Percentiles rank a stretch among this genome's conserved stretches.
phyloP scores from a whole-genome alignment of 2,329 filamentous ascomycete species.

The Ceratocystiopsis sp. region DNA sequence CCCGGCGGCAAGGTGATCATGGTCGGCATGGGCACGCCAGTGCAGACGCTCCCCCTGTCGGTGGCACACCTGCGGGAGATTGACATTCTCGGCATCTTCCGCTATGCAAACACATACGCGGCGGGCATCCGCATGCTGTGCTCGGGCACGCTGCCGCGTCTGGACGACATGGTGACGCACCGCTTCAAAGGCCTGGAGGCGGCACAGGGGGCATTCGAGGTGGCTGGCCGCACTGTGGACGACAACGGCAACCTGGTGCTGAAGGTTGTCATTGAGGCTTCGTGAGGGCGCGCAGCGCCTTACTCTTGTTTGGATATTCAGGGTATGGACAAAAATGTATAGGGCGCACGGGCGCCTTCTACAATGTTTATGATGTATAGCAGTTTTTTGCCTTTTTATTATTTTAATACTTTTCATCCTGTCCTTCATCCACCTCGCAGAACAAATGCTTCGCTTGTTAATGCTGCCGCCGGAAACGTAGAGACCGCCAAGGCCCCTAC shows the following conservation, averaged over 20 bases:
- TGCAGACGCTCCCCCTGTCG: constrained; percentile 57
- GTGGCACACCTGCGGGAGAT: constrained; percentile 59
- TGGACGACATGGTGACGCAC: constrained; percentile 60
- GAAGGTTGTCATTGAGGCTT: constrained; percentile 46
- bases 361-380: too few species aligned
- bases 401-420: too few species aligned
- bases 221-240: constrained; percentile 52
- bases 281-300: too few species aligned
- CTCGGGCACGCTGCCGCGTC: constrained; percentile 38
- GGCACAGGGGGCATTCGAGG: constrained; percentile 48
- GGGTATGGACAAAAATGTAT: too few species aligned
- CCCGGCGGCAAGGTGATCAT: constrained; percentile 58
- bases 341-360: too few species aligned
- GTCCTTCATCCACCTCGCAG: too few species aligned
- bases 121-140: constrained; percentile 48
- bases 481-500: too few species aligned
- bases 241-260: constrained; percentile 51
- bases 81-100: constrained; percentile 62
- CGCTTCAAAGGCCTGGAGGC: constrained; percentile 47
- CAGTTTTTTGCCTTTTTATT: too few species aligned
- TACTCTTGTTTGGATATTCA: too few species aligned
- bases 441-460: too few species aligned
- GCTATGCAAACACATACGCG: constrained; percentile 60
- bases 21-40: constrained; percentile 64
- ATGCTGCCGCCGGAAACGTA: too few species aligned